phyloP scores from a whole-genome alignment of 2,329 filamentous ascomycete genomes.

The Pseudogymnoascus verrucosus region DNA sequence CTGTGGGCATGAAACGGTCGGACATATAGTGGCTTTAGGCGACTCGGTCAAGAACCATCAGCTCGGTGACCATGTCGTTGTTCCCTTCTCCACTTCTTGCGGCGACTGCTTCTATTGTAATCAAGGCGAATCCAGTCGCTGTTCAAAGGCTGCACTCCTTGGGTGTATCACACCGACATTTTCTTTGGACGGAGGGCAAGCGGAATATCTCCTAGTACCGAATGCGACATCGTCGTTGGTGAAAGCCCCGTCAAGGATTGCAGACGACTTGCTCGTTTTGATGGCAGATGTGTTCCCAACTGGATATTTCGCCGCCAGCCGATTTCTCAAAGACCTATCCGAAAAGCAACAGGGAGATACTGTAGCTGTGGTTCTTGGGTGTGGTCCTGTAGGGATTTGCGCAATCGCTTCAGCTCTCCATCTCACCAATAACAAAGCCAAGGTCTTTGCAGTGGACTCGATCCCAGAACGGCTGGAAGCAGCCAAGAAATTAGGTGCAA shows the following conservation, averaged over 20 bases:
- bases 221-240: background rate
- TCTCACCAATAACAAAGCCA: background rate
- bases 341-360: background rate
- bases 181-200: background rate
- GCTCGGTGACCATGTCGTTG: conserved; percentile 43
- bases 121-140: conserved; percentile 41
- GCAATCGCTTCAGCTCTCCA: background rate
- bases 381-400: conserved; percentile 9
- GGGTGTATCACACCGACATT: conserved; percentile 30
- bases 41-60: conserved; percentile 42
- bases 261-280: conserved; percentile 26
- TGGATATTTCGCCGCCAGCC: conserved; percentile 13
- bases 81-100: conserved; percentile 42
- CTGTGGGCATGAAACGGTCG: conserved; percentile 79
- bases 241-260: conserved; percentile 18
- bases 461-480: conserved; percentile 22
- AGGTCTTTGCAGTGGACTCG: conserved; percentile 28
- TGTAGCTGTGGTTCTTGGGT: background rate
- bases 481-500: conserved; percentile 27
- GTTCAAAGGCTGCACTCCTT: conserved; percentile 21
- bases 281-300: conserved; percentile 26
- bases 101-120: conserved; percentile 41
- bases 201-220: background rate
- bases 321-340: conserved; percentile 21
- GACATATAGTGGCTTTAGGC: conserved; percentile 36